A percentile compares a stretch with the other conserved stretches of the same genome.
These are phyloP conservation scores for Podila horticola DNA, from an alignment of 192 early-diverging fungal genomes.

Conservation along the genomic window DNA sequence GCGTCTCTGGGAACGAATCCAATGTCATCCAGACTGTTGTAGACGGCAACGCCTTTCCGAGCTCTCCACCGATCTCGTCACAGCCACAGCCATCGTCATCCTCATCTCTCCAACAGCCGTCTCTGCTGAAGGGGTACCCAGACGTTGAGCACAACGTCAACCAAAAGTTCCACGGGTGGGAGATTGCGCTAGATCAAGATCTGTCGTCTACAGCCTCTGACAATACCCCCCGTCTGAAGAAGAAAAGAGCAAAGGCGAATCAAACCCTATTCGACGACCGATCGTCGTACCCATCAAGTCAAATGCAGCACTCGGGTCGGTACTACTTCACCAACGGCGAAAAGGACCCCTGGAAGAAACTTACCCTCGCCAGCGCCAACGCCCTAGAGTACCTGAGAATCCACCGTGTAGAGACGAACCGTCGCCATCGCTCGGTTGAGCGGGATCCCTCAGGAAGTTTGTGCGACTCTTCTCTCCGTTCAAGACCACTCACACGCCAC, in stretches of 20 bases:
- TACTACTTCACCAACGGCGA: slow-evolving; percentile 76
- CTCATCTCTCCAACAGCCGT: not conserved
- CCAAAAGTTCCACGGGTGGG: slow-evolving; percentile 37
- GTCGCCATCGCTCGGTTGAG: no score
- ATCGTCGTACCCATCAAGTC: no score
- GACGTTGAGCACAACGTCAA: slow-evolving; percentile 43
- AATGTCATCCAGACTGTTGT: no score
- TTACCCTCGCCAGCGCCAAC: slow-evolving; percentile 49
- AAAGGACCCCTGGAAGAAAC: slow-evolving; percentile 69
- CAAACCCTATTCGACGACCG: not conserved
- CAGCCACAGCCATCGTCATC: not conserved
- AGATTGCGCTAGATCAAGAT: slow-evolving; percentile 18
- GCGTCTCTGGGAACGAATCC: not conserved
- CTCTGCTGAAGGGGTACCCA: slow-evolving; percentile 22
- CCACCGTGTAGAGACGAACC: not conserved
- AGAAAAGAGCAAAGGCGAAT: not conserved
- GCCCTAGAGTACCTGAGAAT: slow-evolving; percentile 21
- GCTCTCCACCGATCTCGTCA: not conserved
- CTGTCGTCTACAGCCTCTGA: not conserved
- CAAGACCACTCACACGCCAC: not conserved
- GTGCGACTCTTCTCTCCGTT: no score
- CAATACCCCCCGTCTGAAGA: slow-evolving; percentile 1
- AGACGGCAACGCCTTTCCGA: not conserved
- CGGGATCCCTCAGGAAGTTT: no score
- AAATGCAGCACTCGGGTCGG: slow-evolving; percentile 19